Evolutionary conservation across 2,329 filamentous ascomycete species (phyloP), one percentile per base, ranked within the genome.

Genomic region (Cladosporium sphaerospermum): DNA sequence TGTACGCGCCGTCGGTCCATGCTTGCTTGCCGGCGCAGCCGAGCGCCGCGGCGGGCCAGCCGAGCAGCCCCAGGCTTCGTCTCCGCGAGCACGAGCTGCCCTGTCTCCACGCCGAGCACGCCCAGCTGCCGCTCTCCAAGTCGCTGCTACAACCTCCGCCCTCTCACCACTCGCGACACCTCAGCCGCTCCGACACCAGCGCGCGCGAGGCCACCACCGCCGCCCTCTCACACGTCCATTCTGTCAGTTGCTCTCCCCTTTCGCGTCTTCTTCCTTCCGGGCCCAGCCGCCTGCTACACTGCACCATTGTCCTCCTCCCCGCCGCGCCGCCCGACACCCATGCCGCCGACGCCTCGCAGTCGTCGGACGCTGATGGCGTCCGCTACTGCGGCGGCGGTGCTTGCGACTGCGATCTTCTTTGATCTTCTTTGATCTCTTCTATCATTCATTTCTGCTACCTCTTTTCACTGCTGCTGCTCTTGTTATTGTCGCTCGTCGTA

Each of bases 221-320:
- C 48, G 34, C 48, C 34, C 37, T 32, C 18, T 9, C 4, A 13
- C 13, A 48, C 48, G 57, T 58, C 54, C 54, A 54, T 57, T 59
- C 62, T 54, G 62, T 63, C 63, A 62, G 63, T 63, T 28, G 61
- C 62, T 62, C 61, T 57, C 46, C 47, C 56, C 56, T 54, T 46
- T 39, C 36, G n/a, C 54, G 52, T 56, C 53, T 49, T 56, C 54
- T 56, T 51, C 41, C 51, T 53, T 54, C 84, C 85, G 2, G 76
- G 74, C 0, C 76, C 73, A 55, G 80, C 82, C 0, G 78, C 81
- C 52, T 76, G 74, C 68, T 80, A 85, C 59, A 55, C 68, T 80
- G 85, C 59, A 55, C 48, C 36, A n/a, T 48, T 58, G 61, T 44
- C 44, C 53, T 39, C 39, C 23, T 44, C 41, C 47, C 52, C 40